Evolutionary conservation across 2,329 filamentous ascomycete species (phyloP), one percentile per base, ranked within the genome.

Genomic region (Cladophialophora carrionii): DNA sequence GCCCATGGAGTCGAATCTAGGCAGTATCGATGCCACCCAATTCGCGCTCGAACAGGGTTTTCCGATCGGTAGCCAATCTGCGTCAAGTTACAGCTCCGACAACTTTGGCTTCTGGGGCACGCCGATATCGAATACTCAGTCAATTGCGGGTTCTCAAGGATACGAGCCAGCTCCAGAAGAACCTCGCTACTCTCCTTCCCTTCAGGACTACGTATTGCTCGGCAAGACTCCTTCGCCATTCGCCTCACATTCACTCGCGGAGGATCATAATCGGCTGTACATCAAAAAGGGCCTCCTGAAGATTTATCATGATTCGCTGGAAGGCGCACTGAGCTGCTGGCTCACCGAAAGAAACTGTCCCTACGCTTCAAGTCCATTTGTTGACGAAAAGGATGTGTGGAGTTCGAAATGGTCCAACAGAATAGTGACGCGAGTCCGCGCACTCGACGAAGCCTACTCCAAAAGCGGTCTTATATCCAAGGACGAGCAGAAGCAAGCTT

Each of bases 241-340:
- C 31, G 20, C 69, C 9, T 48, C 65, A 6, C 70, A 73, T 65
- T 72, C 75, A 57, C 71, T 78, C 20, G 70, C 76, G 3, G 73
- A 71, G 22, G 71, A 75, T 43, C 75, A 72, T 54, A 77, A 77
- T 58, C 78, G 75, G 37, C 71, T 74, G 1, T 73, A 76, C 20
- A 72, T 81, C 71, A 76, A 73, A 51, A 76, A 66, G 5, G 62
- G 67, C 54, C 48, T 69, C 37, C 43, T 60, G 14, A 57, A 58
- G 34, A 69, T 69, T 22, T 69, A 69, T 31, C 61, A 66, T 24
- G 67, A 69, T 34, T 63, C 67, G 1, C 52, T 69, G 22, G 67
- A 69, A 55, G 62, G 62, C 48, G 67, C 67, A 14, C 43, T 69
- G 55, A 57, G 56, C 41, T 69, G 67, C 32, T 69, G 67, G 67